A percentile compares a stretch with the other conserved stretches of the same genome.
Conservation (phyloP, 495 filamentous ascomycete species). For the Neurospora sp. region DNA sequence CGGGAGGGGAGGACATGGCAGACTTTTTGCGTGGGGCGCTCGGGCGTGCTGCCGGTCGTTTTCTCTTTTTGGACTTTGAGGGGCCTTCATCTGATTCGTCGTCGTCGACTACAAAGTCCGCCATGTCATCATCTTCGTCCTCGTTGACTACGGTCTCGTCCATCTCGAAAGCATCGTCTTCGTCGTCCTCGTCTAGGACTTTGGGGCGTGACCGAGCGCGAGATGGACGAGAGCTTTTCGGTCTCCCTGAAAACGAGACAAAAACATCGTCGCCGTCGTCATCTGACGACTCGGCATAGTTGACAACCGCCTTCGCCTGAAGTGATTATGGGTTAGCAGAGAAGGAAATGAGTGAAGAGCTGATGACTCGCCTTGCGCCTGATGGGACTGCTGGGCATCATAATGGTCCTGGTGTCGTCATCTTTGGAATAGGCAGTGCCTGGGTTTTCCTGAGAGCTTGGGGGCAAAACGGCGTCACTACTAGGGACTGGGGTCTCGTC, state of each 20-base stretch:
- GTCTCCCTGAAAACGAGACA: slow-evolving; percentile 24
- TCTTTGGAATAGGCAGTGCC: neutral
- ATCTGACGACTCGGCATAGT: slow-evolving; percentile 56
- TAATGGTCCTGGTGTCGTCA: slow-evolving; percentile 22
- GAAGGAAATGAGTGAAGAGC: neutral
- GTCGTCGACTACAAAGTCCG: slow-evolving; percentile 81
- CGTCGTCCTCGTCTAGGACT: slow-evolving; percentile 41
- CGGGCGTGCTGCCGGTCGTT: slow-evolving; percentile 45
- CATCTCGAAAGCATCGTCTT: slow-evolving; percentile 52
- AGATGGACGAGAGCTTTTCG: slow-evolving; percentile 20
- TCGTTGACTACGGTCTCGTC: slow-evolving; percentile 48
- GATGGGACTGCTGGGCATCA: slow-evolving; percentile 49
- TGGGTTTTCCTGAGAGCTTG: slow-evolving; percentile 48
- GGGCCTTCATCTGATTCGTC: slow-evolving; percentile 54
- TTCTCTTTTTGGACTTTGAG: slow-evolving; percentile 57
- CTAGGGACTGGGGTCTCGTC: slow-evolving; percentile 68
- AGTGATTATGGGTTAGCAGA: slow-evolving; percentile 11
- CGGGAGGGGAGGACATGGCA: slow-evolving; percentile 36
- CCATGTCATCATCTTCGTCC: slow-evolving; percentile 60
- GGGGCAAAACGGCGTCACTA: slow-evolving; percentile 54
- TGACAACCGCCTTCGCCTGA: slow-evolving; percentile 46
- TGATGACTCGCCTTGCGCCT: slow-evolving; percentile 35
- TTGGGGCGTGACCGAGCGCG: slow-evolving; percentile 19
- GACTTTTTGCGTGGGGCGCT: slow-evolving; percentile 48
- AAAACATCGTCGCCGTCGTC: slow-evolving; percentile 53